A percentile compares a stretch with the other conserved stretches of the same genome.
These are phyloP conservation scores for Gaillardinia entomophila DNA, from an alignment of 805 yeast species.

Conservation along the genomic window DNA sequence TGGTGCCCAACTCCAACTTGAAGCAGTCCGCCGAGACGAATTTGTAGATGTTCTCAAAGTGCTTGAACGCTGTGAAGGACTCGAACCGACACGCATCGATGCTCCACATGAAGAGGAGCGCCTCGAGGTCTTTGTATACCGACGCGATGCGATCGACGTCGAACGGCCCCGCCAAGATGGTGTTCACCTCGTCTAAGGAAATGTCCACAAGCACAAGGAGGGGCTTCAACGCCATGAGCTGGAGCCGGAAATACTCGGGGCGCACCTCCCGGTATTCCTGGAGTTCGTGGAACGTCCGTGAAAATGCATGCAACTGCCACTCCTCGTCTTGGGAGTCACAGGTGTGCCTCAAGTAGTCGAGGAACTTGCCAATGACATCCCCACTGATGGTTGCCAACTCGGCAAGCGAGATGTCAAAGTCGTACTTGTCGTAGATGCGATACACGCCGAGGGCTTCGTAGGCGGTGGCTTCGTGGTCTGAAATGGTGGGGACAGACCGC, in stretches of 20 bases:
- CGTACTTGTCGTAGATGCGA: conserved; percentile 2
- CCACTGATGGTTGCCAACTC: not conserved
- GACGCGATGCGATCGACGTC: not conserved
- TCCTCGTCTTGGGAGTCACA: not conserved
- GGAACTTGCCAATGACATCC: not conserved
- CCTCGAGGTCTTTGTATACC: conserved; percentile 7
- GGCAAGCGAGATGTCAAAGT: not conserved
- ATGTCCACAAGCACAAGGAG: not conserved
- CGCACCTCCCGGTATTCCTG: not conserved
- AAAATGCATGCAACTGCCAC: not conserved
- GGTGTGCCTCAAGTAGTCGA: not conserved
- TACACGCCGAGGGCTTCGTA: conserved; percentile 1
- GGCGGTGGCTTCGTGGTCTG: not conserved
- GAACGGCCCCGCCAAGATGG: no score
- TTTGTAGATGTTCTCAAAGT: conserved; percentile 14
- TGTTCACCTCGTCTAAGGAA: no score
- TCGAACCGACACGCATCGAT: conserved; percentile 7
- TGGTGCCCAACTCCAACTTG: conserved; percentile 12
- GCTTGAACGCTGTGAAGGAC: conserved; percentile 4
- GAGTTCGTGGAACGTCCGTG: not conserved
- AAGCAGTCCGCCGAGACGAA: conserved; percentile 5
- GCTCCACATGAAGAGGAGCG: conserved; percentile 11
- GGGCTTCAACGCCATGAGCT: not conserved
- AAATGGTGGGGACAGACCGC: not conserved
- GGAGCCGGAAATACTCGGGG: not conserved